Evolutionary conservation across 768 basidiomycete species (phyloP), one percentile per base, ranked within the genome.

Genomic region (Amyloporia xantha): DNA sequence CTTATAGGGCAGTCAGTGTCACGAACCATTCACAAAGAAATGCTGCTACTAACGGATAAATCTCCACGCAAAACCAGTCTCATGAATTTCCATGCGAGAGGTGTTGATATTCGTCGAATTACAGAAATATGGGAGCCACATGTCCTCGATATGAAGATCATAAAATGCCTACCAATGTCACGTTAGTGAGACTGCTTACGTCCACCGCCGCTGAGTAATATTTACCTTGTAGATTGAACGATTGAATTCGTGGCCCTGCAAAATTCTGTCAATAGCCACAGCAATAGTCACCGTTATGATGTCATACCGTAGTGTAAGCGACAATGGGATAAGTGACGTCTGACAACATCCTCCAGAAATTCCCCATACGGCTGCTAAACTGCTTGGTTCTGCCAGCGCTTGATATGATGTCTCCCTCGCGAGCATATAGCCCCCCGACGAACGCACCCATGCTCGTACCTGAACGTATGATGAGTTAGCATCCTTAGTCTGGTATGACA

Each of bases 61-160:
- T 57, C 92, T 76, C 95, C 95, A 99, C 11, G 96, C 95, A 69
- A 97, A 98, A n/a, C 96, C 96, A 11, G 91, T 90, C 57, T 94
- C 88, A 59, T 99, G 96, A 37, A 98, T 84, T 61, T 98, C 93
- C 92, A 98, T 98, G 7, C 84, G 78, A 7, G 92, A 96, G 39
- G 89, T 91, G 45, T 85, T 92, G 64, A 99, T 96, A 59, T 97
- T 97, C 17, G 96, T 95, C 2, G 95, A 91, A 59, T 98, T 98
- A 68, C 93, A 96, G 68, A 95, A 98, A 71, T 82, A 97, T 3
- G 95, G 96, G 5, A 99, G 73, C 96, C 95, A 98, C 89, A 96
- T 95, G 67, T 96, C 94, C 66, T 92, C 88, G 35, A 91, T 91
- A 58, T 97, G 93, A 36, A 93, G 79, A 65, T 91, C 91, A 57